These are phyloP conservation scores for Annona cherimola DNA, from an alignment of 164 flowering plant genomes.

Conservation along the genomic window DNA sequence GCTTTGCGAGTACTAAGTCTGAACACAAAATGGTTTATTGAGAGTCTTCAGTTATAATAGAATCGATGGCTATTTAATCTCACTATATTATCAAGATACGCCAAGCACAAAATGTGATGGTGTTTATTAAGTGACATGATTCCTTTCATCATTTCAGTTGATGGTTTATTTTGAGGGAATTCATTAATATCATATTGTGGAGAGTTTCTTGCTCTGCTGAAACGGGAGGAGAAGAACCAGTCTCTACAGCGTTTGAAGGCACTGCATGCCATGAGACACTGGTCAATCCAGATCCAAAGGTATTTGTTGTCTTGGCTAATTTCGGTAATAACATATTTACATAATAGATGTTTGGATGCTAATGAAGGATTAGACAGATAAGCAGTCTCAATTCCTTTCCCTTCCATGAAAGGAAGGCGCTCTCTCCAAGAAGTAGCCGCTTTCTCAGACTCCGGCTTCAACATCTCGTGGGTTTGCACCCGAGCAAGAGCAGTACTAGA, in stretches of 20 bases:
- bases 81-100: too few species aligned
- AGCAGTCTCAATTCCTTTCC: too few species aligned
- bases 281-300: neutral
- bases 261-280: neutral
- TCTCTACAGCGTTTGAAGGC: neutral
- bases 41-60: too few species aligned
- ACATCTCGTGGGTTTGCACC: too few species aligned
- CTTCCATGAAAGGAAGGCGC: too few species aligned
- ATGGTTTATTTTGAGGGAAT: neutral
- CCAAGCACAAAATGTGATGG: neutral
- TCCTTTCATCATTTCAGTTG: neutral
- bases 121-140: neutral
- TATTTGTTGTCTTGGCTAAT: neutral
- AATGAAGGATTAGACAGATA: too few species aligned
- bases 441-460: too few species aligned
- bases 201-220: neutral
- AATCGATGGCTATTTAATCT: too few species aligned
- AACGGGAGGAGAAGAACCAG: constrained; percentile 1
- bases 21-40: too few species aligned
- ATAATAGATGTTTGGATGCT: neutral
- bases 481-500: too few species aligned
- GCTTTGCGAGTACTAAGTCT: too few species aligned
- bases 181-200: neutral
- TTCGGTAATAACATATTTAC: neutral
- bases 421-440: too few species aligned